These are phyloP conservation scores for Trichoderma arundinaceum DNA, from an alignment of 2,329 filamentous ascomycete species.

Conservation along the genomic window DNA sequence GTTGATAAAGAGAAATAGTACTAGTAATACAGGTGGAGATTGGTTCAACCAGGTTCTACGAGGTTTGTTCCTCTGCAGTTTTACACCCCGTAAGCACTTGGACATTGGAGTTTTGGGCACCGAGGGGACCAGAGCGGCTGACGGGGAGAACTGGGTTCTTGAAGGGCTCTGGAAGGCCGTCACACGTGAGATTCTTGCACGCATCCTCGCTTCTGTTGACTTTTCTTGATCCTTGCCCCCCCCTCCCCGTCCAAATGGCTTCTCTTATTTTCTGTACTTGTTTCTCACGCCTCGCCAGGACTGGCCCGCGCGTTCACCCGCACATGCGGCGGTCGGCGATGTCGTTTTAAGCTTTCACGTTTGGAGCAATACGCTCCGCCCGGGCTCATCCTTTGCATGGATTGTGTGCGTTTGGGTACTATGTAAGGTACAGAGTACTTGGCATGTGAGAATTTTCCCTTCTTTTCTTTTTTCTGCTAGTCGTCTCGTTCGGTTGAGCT, in stretches of 20 bases:
- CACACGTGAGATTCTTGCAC: constrained; percentile 16
- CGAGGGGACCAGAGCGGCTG: not conserved
- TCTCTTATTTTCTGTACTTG: not conserved
- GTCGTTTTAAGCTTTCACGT: not conserved
- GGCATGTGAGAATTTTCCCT: not conserved
- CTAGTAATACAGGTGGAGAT: constrained; percentile 10
- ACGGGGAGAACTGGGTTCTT: not conserved
- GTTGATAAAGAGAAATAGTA: not conserved
- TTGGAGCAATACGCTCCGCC: not conserved
- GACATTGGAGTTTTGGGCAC: constrained; percentile 3
- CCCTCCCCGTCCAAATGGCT: too few relatives aligned
- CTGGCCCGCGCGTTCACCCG: too few relatives aligned
- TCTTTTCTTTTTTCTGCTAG: not conserved
- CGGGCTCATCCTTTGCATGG: not conserved
- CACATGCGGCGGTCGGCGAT: not conserved
- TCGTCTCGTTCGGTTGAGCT: not conserved
- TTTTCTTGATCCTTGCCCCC: constrained; percentile 6
- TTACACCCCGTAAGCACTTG: constrained; percentile 23
- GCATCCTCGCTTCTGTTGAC: not conserved
- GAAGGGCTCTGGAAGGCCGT: not conserved
- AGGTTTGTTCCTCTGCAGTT: constrained; percentile 3
- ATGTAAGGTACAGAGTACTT: not conserved
- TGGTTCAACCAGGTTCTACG: not conserved
- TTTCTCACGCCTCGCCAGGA: not conserved
- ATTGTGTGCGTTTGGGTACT: too few relatives aligned